Percentiles rank a stretch among this genome's conserved stretches.
These are phyloP conservation scores for Coniochaeta ligniaria DNA, from an alignment of 2,329 filamentous ascomycete species.

Conservation along the genomic window DNA sequence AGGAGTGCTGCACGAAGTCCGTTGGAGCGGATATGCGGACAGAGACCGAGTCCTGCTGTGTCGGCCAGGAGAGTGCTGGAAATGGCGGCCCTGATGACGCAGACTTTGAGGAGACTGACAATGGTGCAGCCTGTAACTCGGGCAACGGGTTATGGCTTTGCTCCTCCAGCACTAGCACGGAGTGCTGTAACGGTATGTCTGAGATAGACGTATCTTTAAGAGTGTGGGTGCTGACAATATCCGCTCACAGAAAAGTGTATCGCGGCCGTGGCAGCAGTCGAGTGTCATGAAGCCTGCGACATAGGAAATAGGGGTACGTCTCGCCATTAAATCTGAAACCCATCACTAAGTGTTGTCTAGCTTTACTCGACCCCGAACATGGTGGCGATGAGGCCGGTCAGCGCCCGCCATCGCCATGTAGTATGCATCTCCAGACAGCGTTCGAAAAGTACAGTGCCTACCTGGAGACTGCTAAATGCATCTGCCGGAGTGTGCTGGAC, in stretches of 20 bases:
- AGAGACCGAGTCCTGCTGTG: neutral
- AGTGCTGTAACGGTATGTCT: conserved; percentile 15
- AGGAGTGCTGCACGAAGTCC: neutral
- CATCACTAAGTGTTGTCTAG: neutral
- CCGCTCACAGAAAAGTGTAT: conserved; percentile 21
- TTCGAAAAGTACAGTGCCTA: conserved; percentile 26
- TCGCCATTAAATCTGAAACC: conserved; percentile 8
- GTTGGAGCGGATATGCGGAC: neutral
- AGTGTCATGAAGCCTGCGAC: conserved; percentile 22
- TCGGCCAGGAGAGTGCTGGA: neutral
- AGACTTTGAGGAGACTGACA: neutral
- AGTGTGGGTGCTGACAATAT: neutral
- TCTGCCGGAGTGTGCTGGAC: conserved; percentile 26
- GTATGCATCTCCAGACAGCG: conserved; percentile 21
- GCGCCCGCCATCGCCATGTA: conserved; percentile 20
- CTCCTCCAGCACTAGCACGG: conserved; percentile 6
- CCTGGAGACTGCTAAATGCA: conserved; percentile 28
- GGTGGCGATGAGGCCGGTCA: conserved; percentile 7
- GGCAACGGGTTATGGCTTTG: neutral
- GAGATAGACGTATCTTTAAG: too few species aligned
- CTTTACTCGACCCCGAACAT: neutral
- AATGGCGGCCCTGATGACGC: neutral
- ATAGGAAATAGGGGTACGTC: conserved; percentile 15
- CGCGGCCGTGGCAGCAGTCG: conserved; percentile 18
- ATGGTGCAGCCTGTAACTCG: neutral